Base-by-base conservation (phyloP, 2,329 filamentous ascomycete species). In the Colletotrichum cordylinicola region DNA sequence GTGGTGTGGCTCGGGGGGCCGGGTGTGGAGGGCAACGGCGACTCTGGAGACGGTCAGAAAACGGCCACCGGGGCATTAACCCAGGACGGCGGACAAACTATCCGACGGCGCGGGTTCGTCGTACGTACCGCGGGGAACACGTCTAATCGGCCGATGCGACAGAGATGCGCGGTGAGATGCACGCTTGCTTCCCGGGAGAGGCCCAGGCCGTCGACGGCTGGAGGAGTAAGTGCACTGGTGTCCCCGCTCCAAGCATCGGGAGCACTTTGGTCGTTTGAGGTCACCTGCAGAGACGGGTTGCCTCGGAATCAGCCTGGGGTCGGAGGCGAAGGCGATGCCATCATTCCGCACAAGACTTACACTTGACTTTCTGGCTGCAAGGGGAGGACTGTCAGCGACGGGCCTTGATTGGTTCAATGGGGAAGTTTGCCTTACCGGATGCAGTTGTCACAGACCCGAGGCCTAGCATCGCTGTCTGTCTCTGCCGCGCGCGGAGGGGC, bases 161-260 rank as follows among this genome's bases (percentile, higher is more conserved):
- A 58, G 55, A 58, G 55, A 2, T 58, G 55, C 0, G 2, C 55
- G 55, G 1, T 58, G 55, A 58, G 55, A 58, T 58, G 7, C 55
- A 29, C 52, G 33, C 61, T 65, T 65, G 5, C 65, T 68, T 27
- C 75, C 71, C 13, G 64, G 66, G 0, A 33, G 37, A 55, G 76
- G 76, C 4, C 76, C 76, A 60, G 76, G 76, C 55, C 70, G 70
- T 35, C 74, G 76, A 10, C 76, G 76, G 18, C 35, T 70, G 15
- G 67, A 73, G 21, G 76, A 78, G 39, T 77, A 78, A 18, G 37
- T 52, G 55, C 76, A 78, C 21, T 58, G 55, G 13, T 58, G 55
- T 16, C 55, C 55, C 24, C 55, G 55, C 55, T 58, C 55, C 8
- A 29, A 29, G 55, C 55, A 58, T 29, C 55, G 55, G 3, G 55